Evolutionary conservation across 371 early-diverging fungal species (phyloP).

Genomic region (Funneliformis caledonium): DNA sequence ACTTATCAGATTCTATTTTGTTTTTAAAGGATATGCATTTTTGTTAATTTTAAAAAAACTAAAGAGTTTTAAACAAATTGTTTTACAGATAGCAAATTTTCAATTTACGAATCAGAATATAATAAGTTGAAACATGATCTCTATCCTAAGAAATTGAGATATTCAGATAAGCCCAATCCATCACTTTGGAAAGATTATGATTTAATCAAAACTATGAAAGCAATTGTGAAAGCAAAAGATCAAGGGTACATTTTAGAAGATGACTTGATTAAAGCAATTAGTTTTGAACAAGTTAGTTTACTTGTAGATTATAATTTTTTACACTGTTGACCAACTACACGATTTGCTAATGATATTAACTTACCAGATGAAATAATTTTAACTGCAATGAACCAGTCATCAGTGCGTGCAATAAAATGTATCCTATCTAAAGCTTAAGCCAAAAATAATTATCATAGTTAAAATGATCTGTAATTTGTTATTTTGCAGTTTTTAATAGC

Average conservation of each 20-base stretch:
- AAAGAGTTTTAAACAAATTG: neutral
- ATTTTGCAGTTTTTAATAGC: too few relatives aligned
- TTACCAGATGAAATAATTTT: neutral
- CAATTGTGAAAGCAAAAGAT: conserved; percentile 29
- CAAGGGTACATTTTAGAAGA: conserved; percentile 19
- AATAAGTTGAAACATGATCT: neutral
- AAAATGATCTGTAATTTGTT: too few relatives aligned
- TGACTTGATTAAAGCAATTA: conserved; percentile 21
- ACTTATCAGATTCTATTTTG: too few relatives aligned
- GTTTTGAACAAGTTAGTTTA: conserved; percentile 16
- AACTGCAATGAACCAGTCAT: conserved; percentile 33
- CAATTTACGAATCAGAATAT: conserved; percentile 23
- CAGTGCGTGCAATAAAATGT: conserved; percentile 26
- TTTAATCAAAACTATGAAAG: conserved; percentile 37
- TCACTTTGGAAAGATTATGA: conserved; percentile 20
- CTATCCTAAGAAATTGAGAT: conserved; percentile 9
- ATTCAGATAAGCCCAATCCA: conserved; percentile 21
- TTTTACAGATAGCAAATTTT: neutral
- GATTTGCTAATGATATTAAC: conserved; percentile 30
- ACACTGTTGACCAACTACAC: conserved; percentile 22
- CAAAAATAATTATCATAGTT: neutral
- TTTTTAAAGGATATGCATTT: neutral
- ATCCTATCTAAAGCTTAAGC: neutral
- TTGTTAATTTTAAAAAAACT: conserved; percentile 15
- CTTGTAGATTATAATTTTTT: conserved; percentile 32